Evolutionary conservation across 805 yeast genomes (phyloP), one percentile per base, ranked within the genome.

Genomic region (Ogataea corticis): DNA sequence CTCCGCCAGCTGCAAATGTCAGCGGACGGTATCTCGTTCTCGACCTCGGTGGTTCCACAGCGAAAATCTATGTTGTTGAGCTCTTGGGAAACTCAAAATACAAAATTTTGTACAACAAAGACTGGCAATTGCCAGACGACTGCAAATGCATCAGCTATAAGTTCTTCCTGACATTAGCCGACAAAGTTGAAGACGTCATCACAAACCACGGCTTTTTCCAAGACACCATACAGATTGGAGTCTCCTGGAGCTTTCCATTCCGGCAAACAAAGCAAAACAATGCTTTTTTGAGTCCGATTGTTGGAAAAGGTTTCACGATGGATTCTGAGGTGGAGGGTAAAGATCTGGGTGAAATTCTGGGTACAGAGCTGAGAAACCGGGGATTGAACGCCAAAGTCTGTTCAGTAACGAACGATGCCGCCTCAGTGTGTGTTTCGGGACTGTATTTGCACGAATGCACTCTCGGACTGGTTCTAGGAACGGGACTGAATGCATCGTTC

Each of bases 381-480:
- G 51, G 55, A 12, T 37, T 74, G 7, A 41, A 52, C 1, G 61
- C 75, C 14, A 58, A 65, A 13, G 71, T 83, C 17, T 61, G 68
- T 48, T 63, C 72, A 13, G 71, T 83, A 31, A 66, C 83, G 25
- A 84, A 84, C 59, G 90, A 62, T 47, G 77, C 87, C 1, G 72
- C 81, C n/a, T 83, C 87, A 0, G 86, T 82, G 0, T 77, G 73
- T 57, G 65, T 83, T 10, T 75, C 87, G 0, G 83, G 82, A 9
- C 53, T 61, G 15, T 61, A 61, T 12, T 50, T 61, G 14, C 51
- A 56, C 11, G 48, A 66, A 2, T 71, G 73, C 43, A 57, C 65
- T 45, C 54, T 83, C 36, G 85, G 86, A 0, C 52, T 84, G 52
- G 85, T 84, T 3, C 61, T 83, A 41, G 90, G 91, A 1, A 84